Evolutionary conservation across 176 grass and related monocot species (phyloP).

Genomic region (Calamus simplicifolius): DNA sequence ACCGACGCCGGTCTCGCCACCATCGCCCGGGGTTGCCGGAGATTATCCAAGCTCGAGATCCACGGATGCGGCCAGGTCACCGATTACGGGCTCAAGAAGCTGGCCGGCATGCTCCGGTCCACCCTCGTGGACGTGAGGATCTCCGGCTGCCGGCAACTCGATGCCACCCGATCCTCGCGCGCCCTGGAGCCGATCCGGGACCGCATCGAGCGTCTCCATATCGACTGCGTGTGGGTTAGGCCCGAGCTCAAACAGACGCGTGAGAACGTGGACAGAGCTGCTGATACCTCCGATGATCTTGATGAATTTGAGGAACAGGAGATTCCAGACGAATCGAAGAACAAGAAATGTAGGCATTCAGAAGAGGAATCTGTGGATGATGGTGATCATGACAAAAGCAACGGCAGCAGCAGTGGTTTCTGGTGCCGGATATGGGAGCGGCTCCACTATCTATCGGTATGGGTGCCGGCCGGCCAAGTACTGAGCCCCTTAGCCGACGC

Average conservation of each 20-base stretch:
- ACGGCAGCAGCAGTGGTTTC: not conserved
- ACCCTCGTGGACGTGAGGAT: slow-evolving; percentile 68
- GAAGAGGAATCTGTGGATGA: too few relatives aligned
- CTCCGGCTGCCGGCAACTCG: slow-evolving; percentile 52
- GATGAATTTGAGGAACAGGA: slow-evolving; percentile 29
- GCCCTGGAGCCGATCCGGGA: slow-evolving; percentile 59
- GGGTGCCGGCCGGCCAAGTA: slow-evolving; percentile 67
- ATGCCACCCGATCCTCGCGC: slow-evolving; percentile 36
- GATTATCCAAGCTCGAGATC: slow-evolving; percentile 55
- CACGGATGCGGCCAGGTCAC: slow-evolving; percentile 57
- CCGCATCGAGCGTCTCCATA: slow-evolving; percentile 67
- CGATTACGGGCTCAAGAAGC: slow-evolving; percentile 38
- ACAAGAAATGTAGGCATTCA: slow-evolving; percentile 65
- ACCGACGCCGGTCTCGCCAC: slow-evolving; percentile 47
- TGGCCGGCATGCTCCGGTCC: slow-evolving; percentile 28
- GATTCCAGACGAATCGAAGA: slow-evolving; percentile 27
- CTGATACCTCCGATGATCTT: slow-evolving; percentile 17
- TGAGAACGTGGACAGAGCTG: slow-evolving; percentile 7
- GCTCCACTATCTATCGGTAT: slow-evolving; percentile 70
- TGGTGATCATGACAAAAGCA: not conserved
- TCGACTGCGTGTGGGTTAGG: slow-evolving; percentile 65
- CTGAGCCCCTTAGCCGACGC: slow-evolving; percentile 54
- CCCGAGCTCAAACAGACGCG: slow-evolving; percentile 9
- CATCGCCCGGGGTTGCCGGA: slow-evolving; percentile 66
- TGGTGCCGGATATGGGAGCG: slow-evolving; percentile 49